A percentile compares a stretch with the other conserved stretches of the same genome.
These are phyloP conservation scores for Rhodotorula sp. DNA, from an alignment of 1,284 basidiomycete species.

Conservation along the genomic window DNA sequence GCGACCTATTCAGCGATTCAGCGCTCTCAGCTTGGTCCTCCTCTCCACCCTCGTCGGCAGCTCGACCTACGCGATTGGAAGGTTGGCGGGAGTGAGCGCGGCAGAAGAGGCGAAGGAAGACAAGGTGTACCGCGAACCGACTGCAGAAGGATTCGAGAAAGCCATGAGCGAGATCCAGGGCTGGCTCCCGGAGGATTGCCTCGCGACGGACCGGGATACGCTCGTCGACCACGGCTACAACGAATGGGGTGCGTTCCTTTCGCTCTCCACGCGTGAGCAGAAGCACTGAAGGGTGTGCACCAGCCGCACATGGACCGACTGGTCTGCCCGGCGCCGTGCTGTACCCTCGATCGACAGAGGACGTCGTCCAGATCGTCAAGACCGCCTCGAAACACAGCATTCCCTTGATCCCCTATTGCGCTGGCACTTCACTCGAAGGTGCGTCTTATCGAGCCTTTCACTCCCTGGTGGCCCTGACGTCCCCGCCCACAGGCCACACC, in stretches of 20 bases:
- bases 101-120: background rate
- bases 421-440: constrained; percentile 58
- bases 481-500: constrained; percentile 52
- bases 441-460: background rate
- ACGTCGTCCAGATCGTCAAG: constrained; percentile 66
- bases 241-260: constrained; percentile 16
- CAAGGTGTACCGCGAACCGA: constrained; percentile 27
- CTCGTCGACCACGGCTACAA: constrained; percentile 39
- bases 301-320: constrained; percentile 39
- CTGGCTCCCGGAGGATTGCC: constrained; percentile 37
- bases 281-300: background rate
- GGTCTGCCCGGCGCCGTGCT: constrained; percentile 43
- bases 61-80: constrained; percentile 29
- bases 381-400: constrained; percentile 63
- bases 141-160: constrained; percentile 31
- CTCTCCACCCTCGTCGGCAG: constrained; percentile 43
- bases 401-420: constrained; percentile 68
- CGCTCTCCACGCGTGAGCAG: background rate
- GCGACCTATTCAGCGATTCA: background rate
- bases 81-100: background rate
- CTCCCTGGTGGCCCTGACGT: no score
- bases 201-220: constrained; percentile 31
- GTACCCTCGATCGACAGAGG: constrained; percentile 56
- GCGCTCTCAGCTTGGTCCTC: constrained; percentile 33
- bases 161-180: constrained; percentile 35